Evolutionary conservation across 805 yeast species (phyloP).

Genomic region (Peterozyma toletana): DNA sequence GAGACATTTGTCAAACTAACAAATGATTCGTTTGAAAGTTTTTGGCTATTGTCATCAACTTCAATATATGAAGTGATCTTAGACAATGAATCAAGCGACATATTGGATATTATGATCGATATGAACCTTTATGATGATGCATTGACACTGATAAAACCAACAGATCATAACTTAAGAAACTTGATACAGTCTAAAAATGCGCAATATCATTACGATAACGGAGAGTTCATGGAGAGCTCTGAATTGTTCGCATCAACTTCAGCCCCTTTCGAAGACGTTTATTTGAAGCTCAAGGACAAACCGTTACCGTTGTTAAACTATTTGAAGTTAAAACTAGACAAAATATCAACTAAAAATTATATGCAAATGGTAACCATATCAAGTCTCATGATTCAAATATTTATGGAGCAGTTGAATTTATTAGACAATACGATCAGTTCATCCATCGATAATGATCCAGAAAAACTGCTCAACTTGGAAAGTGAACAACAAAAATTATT

Average conservation of each 20-base stretch:
- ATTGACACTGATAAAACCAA: constrained; percentile 28
- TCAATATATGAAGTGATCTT: constrained; percentile 68
- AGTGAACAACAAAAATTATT: constrained; percentile 20
- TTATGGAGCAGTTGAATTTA: constrained; percentile 36
- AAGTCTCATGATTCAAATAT: constrained; percentile 61
- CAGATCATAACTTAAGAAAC: constrained; percentile 34
- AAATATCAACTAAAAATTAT: constrained; percentile 18
- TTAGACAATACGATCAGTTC: constrained; percentile 25
- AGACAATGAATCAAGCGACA: constrained; percentile 60
- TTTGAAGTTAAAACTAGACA: constrained; percentile 32
- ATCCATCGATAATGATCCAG: constrained; percentile 19
- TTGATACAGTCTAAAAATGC: constrained; percentile 50
- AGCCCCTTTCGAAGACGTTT: constrained; percentile 63
- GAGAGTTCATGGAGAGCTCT: constrained; percentile 36
- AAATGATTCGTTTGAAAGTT: constrained; percentile 50
- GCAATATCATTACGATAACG: constrained; percentile 27
- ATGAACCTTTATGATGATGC: constrained; percentile 60
- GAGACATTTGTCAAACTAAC: constrained; percentile 38
- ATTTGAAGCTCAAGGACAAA: constrained; percentile 39
- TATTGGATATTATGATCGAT: constrained; percentile 63
- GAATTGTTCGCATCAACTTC: constrained; percentile 53
- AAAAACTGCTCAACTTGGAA: constrained; percentile 24
- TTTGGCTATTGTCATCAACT: constrained; percentile 63
- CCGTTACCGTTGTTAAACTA: constrained; percentile 39
- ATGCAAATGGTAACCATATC: constrained; percentile 49